Evolutionary conservation across 2,329 filamentous ascomycete species (phyloP), one percentile per base, ranked within the genome.

Genomic region (Pyrenochaeta sp.): DNA sequence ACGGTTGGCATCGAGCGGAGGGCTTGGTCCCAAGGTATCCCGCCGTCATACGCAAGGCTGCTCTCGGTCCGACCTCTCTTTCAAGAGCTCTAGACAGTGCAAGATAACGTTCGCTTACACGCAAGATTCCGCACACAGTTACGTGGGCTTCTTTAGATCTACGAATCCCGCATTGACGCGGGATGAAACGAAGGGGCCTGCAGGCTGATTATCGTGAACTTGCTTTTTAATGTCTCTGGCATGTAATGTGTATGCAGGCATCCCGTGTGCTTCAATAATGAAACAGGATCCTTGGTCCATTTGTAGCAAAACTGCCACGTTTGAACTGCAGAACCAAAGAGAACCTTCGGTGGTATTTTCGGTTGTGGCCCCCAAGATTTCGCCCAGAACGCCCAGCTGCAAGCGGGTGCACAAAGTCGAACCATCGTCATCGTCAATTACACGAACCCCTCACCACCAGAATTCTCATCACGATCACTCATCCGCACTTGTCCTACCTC

Each of bases 21-120:
- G 61, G 61, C 63, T 64, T 64, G 63, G 61, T 45, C 47, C 63
- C 65, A 66, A 68, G 65, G 52, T 40, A 61, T 66, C 61, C 66
- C 66, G 66, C 66, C 39, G 37, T 12, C 9, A 15, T 5, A 15
- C 24, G 15, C 12, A 9, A 55, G 30, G 6, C 2, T 50, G 30
- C 34, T 6, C 9, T 45, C 1, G n/a, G 1, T 6, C 52, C 42
- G 22, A 43, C 45, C 27, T 13, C n/a, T 13, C 45, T 12, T 36
- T 36, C 13, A 36, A 15, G 12, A 30, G 30, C 27, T 28, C 3
- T 19, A 24, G 40, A 44, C 8, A 39, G 4, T 25, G 34, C 34
- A 37, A 47, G 15, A 19, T 39, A 2, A 19, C n/a, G 15, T 39
- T 39, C 15, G 15, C 5, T 39, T 5, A 6, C 13, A 39, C 9